Conservation (phyloP, 176 grass and related monocot species). For the Eragrostis curvula region DNA sequence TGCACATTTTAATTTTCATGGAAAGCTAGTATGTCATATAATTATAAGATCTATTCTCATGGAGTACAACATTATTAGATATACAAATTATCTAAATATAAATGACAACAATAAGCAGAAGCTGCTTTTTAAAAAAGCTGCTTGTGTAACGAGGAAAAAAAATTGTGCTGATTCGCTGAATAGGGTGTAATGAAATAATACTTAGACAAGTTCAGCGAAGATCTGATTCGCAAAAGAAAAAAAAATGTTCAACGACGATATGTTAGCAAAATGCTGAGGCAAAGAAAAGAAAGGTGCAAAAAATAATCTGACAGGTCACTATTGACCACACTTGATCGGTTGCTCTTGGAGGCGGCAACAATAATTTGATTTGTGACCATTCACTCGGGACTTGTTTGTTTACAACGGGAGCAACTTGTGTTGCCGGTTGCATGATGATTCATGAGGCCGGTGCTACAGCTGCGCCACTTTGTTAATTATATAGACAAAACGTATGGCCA, state of each 20-base stretch:
- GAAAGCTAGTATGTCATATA: too few species aligned
- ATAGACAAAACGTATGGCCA: slow-evolving; percentile 35
- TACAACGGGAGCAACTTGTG: slow-evolving; percentile 12
- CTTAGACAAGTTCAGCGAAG: background rate
- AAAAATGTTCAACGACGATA: too few species aligned
- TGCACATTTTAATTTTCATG: too few species aligned
- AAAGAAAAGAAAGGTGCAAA: background rate
- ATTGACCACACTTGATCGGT: slow-evolving; percentile 20
- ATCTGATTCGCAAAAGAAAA: too few species aligned
- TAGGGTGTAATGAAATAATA: background rate
- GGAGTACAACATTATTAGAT: too few species aligned
- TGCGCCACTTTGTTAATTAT: slow-evolving; percentile 18
- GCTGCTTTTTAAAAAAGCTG: too few species aligned
- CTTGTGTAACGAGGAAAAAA: too few species aligned
- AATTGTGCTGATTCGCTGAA: too few species aligned
- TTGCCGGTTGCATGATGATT: slow-evolving; percentile 37
- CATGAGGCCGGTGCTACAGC: slow-evolving; percentile 1
- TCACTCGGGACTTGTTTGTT: slow-evolving; percentile 30
- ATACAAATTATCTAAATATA: too few species aligned
- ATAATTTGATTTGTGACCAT: slow-evolving; percentile 56
- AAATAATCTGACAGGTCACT: slow-evolving; percentile 45
- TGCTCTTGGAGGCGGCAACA: slow-evolving; percentile 12
- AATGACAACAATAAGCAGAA: too few species aligned
- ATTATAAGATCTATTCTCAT: too few species aligned
- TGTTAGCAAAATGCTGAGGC: too few species aligned